These are phyloP conservation scores for Xerocomellus chrysenteron DNA, from an alignment of 768 basidiomycete species.

Conservation along the genomic window DNA sequence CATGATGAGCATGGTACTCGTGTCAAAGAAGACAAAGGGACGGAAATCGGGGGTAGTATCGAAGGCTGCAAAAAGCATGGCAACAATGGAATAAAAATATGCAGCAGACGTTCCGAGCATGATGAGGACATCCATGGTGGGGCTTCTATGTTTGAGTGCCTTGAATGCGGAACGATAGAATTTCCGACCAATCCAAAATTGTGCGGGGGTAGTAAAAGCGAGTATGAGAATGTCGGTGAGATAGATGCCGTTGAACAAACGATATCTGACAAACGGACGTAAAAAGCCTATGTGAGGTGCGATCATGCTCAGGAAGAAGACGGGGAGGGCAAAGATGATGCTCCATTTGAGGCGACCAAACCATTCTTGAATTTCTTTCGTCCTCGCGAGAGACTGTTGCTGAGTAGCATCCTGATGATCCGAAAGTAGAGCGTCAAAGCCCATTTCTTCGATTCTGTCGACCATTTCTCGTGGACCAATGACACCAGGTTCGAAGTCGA, in stretches of 20 bases:
- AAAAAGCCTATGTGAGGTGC: slow-evolving; percentile 66
- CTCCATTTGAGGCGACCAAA: slow-evolving; percentile 71
- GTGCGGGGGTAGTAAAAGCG: slow-evolving; percentile 82
- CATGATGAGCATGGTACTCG: slow-evolving; percentile 97
- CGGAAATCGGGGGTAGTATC: slow-evolving; percentile 65
- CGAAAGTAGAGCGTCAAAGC: slow-evolving; percentile 85
- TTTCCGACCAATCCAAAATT: slow-evolving; percentile 85
- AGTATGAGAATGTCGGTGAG: slow-evolving; percentile 79
- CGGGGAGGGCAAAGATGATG: slow-evolving; percentile 82
- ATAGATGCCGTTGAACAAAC: slow-evolving; percentile 66
- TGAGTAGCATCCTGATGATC: slow-evolving; percentile 83
- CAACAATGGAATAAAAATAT: slow-evolving; percentile 82
- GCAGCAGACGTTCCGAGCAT: slow-evolving; percentile 94
- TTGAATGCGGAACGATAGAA: slow-evolving; percentile 93
- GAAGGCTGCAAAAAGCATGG: slow-evolving; percentile 65
- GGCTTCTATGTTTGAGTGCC: slow-evolving; percentile 81
- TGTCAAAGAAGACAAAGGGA: slow-evolving; percentile 95
- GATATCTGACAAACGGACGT: slow-evolving; percentile 47
- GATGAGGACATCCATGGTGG: slow-evolving; percentile 98
- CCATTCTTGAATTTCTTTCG: slow-evolving; percentile 94
- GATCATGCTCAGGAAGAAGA: slow-evolving; percentile 90
- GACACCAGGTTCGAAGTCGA: slow-evolving; percentile 71
- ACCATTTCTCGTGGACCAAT: slow-evolving; percentile 86
- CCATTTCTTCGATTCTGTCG: slow-evolving; percentile 82
- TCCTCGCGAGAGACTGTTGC: slow-evolving; percentile 78